Evolutionary conservation across 1,284 basidiomycete species (phyloP).

Genomic region (Marasmius fiardii): DNA sequence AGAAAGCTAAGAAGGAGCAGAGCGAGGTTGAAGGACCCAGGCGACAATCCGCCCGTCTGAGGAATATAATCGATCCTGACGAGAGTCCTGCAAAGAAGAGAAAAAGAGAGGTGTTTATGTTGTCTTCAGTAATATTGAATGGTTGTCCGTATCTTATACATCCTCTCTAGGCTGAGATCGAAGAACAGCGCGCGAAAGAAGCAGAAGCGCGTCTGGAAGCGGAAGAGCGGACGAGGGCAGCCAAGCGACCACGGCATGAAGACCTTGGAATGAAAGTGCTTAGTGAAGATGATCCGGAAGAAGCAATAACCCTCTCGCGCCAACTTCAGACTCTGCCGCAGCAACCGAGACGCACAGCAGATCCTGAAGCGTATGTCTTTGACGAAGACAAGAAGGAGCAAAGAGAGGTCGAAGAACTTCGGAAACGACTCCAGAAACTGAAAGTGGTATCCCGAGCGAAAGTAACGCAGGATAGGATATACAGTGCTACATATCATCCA

Average conservation of each 20-base stretch:
- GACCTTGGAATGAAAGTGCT: constrained; percentile 60
- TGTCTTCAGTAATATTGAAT: not conserved
- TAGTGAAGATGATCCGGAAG: constrained; percentile 41
- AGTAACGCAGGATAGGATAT: constrained; percentile 69
- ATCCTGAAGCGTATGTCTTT: constrained; percentile 48
- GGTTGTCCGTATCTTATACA: not conserved
- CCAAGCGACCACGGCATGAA: constrained; percentile 64
- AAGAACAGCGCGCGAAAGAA: constrained; percentile 43
- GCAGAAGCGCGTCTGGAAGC: constrained; percentile 56
- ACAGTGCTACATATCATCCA: constrained; percentile 75
- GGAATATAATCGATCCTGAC: constrained; percentile 47
- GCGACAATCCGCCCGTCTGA: constrained; percentile 62
- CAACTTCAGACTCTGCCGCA: constrained; percentile 39
- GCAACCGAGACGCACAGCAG: constrained; percentile 38
- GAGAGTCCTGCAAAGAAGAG: constrained; percentile 62
- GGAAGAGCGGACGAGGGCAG: constrained; percentile 56
- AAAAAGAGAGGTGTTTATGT: constrained; percentile 54
- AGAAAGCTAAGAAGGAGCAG: constrained; percentile 47
- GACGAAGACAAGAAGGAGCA: constrained; percentile 44
- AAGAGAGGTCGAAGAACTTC: constrained; percentile 47
- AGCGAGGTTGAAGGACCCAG: constrained; percentile 43
- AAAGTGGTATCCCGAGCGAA: constrained; percentile 71
- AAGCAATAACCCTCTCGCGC: constrained; percentile 40
- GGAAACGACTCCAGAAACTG: constrained; percentile 48
- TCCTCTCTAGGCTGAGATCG: constrained; percentile 36